phyloP scores from a whole-genome alignment of 1,284 basidiomycete genomes.

The Moniliophthora roreri region DNA sequence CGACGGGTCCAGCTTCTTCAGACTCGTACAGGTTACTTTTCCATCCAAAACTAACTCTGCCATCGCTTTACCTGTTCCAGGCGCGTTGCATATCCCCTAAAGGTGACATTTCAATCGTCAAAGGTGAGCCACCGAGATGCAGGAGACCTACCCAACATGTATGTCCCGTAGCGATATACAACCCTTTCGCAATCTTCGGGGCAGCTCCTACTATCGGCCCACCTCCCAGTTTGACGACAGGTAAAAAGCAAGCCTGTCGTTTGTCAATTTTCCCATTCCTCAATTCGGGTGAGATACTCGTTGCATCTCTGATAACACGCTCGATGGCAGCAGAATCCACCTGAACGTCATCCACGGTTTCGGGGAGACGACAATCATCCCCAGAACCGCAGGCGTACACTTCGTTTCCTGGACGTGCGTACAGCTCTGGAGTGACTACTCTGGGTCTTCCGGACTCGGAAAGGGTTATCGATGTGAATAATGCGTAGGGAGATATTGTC shows the following conservation, averaged over 20 bases:
- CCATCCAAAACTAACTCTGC: conserved; percentile 62
- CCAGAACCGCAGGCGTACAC: conserved; percentile 72
- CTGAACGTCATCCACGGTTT: conserved; percentile 59
- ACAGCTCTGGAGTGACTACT: conserved; percentile 60
- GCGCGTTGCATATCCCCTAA: conserved; percentile 73
- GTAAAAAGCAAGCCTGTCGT: conserved; percentile 71
- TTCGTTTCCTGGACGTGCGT: conserved; percentile 66
- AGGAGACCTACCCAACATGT: conserved; percentile 58
- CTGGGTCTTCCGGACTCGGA: conserved; percentile 19
- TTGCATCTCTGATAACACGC: conserved; percentile 49
- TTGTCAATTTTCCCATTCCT: conserved; percentile 47
- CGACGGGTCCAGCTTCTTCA: conserved; percentile 46
- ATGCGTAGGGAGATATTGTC: conserved; percentile 58
- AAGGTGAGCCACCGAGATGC: not conserved
- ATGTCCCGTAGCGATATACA: conserved; percentile 67
- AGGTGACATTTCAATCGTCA: conserved; percentile 3
- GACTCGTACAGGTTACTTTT: conserved; percentile 47
- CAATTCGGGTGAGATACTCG: conserved; percentile 57
- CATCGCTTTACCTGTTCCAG: conserved; percentile 62
- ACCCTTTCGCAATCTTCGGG: conserved; percentile 43
- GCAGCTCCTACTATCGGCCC: conserved; percentile 67
- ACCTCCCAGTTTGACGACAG: conserved; percentile 46
- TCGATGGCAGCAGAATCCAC: conserved; percentile 56
- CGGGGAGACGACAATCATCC: conserved; percentile 58
- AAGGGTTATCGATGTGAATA: conserved; percentile 62